phyloP scores from a whole-genome alignment of 768 basidiomycete species.

The Mrakia frigida region DNA sequence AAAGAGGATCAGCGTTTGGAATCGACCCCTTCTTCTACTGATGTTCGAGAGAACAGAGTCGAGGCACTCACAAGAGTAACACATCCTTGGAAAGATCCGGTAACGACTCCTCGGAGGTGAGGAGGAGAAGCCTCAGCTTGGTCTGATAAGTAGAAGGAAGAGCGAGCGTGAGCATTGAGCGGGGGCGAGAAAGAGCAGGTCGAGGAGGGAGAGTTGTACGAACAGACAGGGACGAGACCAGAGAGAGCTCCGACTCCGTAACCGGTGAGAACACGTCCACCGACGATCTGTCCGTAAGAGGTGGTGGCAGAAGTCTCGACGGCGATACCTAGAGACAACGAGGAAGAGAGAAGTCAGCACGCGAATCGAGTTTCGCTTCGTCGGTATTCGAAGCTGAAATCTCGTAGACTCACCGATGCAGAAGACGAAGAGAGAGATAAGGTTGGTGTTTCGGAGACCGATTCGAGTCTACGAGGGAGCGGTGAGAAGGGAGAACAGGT shows the following conservation, averaged over 20 bases:
- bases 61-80: slow-evolving; percentile 20
- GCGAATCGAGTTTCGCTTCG: not conserved
- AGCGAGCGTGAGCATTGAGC: too few relatives aligned
- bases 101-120: slow-evolving; percentile 31
- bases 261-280: slow-evolving; percentile 32
- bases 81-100: slow-evolving; percentile 34
- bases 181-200: too few relatives aligned
- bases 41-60: too few relatives aligned
- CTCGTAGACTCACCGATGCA: not conserved
- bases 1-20: too few relatives aligned
- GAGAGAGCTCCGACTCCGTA: slow-evolving; percentile 33
- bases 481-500: not conserved
- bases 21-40: too few relatives aligned
- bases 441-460: slow-evolving; percentile 31
- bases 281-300: slow-evolving; percentile 33
- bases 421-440: slow-evolving; percentile 31
- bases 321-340: slow-evolving; percentile 26
- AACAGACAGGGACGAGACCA: slow-evolving; percentile 31
- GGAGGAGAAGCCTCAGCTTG: slow-evolving; percentile 33
- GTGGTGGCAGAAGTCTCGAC: slow-evolving; percentile 17
- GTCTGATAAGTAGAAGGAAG: too few relatives aligned
- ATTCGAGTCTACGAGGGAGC: slow-evolving; percentile 9
- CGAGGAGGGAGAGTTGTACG: too few relatives aligned
- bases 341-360: not conserved
- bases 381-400: not conserved